phyloP scores from a whole-genome alignment of 805 yeast species.

The Metschnikowia reukaufii region DNA sequence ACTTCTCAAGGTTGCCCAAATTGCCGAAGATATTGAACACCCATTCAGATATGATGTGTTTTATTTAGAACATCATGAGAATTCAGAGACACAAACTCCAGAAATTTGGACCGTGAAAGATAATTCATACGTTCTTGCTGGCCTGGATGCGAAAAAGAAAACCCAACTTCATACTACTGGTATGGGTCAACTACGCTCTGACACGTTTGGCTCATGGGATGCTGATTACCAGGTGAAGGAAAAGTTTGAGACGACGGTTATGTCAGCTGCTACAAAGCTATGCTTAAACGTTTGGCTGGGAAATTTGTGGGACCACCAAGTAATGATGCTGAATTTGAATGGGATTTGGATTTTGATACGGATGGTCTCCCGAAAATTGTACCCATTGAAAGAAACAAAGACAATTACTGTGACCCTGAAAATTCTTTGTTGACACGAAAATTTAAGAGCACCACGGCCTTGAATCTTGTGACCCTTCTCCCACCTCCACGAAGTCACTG shows the following conservation, averaged over 20 bases:
- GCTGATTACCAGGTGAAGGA: conserved; percentile 69
- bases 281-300: conserved; percentile 71
- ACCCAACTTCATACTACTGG: conserved; percentile 20
- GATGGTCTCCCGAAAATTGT: conserved; percentile 11
- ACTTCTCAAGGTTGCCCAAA: conserved; percentile 40
- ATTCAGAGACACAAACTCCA: conserved; percentile 7
- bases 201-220: conserved; percentile 49
- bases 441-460: conserved; percentile 5
- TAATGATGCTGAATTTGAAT: conserved; percentile 24
- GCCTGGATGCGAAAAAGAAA: conserved; percentile 18
- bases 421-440: conserved; percentile 13
- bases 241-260: conserved; percentile 74
- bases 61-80: conserved; percentile 10
- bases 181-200: conserved; percentile 10
- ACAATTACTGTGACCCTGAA: conserved; percentile 18
- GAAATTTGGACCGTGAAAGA: conserved; percentile 18
- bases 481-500: conserved; percentile 54
- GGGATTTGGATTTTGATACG: conserved; percentile 4
- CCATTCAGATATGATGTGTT: conserved; percentile 24
- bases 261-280: conserved; percentile 76
- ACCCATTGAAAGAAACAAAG: neutral
- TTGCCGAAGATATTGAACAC: conserved; percentile 15
- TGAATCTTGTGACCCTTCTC: conserved; percentile 19
- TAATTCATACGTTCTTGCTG: conserved; percentile 10
- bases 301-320: conserved; percentile 70